Evolutionary conservation across 176 grass and related monocot species (phyloP).

Genomic region (Zoysia pacifica): DNA sequence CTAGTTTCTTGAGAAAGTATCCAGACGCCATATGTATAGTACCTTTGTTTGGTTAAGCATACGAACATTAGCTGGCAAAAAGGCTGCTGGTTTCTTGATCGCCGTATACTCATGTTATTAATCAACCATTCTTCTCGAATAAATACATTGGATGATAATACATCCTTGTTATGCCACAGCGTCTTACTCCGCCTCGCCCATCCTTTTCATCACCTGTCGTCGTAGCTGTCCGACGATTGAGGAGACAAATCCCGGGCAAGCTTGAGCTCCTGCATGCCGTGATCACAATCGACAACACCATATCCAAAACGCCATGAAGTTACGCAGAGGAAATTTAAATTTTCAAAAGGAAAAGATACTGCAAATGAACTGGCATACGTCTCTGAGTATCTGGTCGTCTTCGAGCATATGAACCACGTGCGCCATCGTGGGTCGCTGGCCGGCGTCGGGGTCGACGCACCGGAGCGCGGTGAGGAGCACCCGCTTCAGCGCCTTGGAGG

Average conservation of each 20-base stretch:
- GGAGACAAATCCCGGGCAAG: conserved; percentile 52
- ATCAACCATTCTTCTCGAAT: conserved; percentile 28
- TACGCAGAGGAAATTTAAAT: background rate
- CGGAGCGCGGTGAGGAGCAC: conserved; percentile 77
- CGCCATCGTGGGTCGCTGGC: conserved; percentile 79
- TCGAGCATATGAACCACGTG: conserved; percentile 88
- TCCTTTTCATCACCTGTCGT: conserved; percentile 35
- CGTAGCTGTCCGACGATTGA: conserved; percentile 42
- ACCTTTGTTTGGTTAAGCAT: conserved; percentile 37
- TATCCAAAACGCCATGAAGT: background rate
- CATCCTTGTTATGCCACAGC: background rate
- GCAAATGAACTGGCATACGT: conserved; percentile 33
- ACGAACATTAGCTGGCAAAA: background rate
- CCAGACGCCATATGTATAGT: background rate
- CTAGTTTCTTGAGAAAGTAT: background rate
- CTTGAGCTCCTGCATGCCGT: conserved; percentile 58
- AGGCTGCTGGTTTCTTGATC: conserved; percentile 2
- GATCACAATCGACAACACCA: conserved; percentile 11
- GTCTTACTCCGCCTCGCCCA: conserved; percentile 1
- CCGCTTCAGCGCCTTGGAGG: conserved; percentile 71
- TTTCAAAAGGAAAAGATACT: background rate
- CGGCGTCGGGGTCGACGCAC: conserved; percentile 74
- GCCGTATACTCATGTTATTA: conserved; percentile 23
- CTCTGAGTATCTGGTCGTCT: conserved; percentile 58
- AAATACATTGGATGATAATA: conserved; percentile 21